phyloP scores from a whole-genome alignment of 805 yeast genomes.

The Monosporozyma aerobia region DNA sequence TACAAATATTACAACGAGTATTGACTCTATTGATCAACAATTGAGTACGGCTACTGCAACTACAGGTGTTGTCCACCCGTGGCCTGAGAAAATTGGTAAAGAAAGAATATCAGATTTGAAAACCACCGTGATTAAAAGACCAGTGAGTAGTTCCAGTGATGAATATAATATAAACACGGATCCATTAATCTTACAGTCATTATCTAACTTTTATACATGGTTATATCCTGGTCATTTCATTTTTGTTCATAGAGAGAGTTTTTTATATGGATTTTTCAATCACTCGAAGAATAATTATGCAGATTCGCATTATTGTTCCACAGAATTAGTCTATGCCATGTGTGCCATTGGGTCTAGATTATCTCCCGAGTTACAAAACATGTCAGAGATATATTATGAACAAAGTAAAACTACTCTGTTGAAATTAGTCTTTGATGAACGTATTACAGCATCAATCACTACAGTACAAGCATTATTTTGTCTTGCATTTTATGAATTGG shows the following conservation, averaged over 20 bases:
- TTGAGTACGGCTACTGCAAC: neutral
- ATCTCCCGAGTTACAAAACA: constrained; percentile 34
- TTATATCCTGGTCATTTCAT: constrained; percentile 55
- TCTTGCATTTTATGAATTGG: constrained; percentile 52
- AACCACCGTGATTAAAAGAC: constrained; percentile 27
- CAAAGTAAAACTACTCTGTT: constrained; percentile 38
- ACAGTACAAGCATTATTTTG: constrained; percentile 51
- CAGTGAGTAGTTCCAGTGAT: constrained; percentile 4
- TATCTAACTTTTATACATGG: constrained; percentile 46
- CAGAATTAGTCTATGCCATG: constrained; percentile 43
- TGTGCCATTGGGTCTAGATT: constrained; percentile 52
- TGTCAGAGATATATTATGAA: constrained; percentile 38
- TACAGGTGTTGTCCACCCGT: neutral
- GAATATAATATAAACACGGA: constrained; percentile 22
- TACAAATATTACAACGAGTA: neutral
- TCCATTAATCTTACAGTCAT: constrained; percentile 22
- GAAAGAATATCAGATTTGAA: constrained; percentile 28
- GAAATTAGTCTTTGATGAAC: constrained; percentile 30
- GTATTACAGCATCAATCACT: constrained; percentile 38
- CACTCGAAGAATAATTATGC: constrained; percentile 37
- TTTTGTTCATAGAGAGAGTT: constrained; percentile 56
- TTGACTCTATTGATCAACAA: neutral
- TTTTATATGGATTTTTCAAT: constrained; percentile 49
- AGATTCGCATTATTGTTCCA: constrained; percentile 44
- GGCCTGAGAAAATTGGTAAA: neutral